These are phyloP conservation scores for Sugiyamaella valdiviana DNA, from an alignment of 805 yeast species.

Conservation along the genomic window DNA sequence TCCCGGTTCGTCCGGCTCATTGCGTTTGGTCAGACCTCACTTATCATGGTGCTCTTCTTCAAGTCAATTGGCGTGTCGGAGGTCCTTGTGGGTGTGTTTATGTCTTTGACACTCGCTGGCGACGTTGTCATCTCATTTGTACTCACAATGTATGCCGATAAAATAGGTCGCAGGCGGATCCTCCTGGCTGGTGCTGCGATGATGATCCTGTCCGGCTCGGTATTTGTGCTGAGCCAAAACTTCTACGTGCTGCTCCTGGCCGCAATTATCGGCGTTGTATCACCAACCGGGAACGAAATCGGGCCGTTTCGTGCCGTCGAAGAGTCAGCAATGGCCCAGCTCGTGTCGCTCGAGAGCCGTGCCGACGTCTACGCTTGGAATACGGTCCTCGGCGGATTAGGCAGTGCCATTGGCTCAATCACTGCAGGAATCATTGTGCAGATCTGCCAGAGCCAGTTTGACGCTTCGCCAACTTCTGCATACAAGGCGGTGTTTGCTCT, in stretches of 20 bases:
- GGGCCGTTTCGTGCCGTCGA: slow-evolving; percentile 57
- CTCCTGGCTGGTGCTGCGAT: slow-evolving; percentile 37
- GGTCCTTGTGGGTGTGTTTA: slow-evolving; percentile 42
- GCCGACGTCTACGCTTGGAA: slow-evolving; percentile 58
- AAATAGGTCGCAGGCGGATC: slow-evolving; percentile 40
- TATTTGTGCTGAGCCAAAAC: slow-evolving; percentile 34
- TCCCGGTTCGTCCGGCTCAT: slow-evolving; percentile 32
- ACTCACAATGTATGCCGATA: slow-evolving; percentile 43
- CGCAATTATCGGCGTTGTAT: slow-evolving; percentile 46
- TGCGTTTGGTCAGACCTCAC: slow-evolving; percentile 36
- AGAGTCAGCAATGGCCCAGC: slow-evolving; percentile 46
- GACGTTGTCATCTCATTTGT: slow-evolving; percentile 46
- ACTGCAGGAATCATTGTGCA: slow-evolving; percentile 35
- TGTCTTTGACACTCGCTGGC: slow-evolving; percentile 46
- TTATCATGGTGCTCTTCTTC: slow-evolving; percentile 41
- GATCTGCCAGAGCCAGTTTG: slow-evolving; percentile 16
- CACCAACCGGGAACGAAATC: slow-evolving; percentile 54
- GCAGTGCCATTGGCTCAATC: slow-evolving; percentile 43
- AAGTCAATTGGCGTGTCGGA: slow-evolving; percentile 39
- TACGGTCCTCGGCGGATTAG: slow-evolving; percentile 43
- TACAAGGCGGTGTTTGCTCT: slow-evolving; percentile 50
- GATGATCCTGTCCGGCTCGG: slow-evolving; percentile 41
- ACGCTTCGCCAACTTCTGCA: slow-evolving; percentile 23
- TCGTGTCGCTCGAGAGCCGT: slow-evolving; percentile 37
- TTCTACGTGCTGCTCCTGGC: slow-evolving; percentile 34